These are phyloP conservation scores for Geosmithia flava DNA, from an alignment of 2,329 filamentous ascomycete genomes.

Conservation along the genomic window DNA sequence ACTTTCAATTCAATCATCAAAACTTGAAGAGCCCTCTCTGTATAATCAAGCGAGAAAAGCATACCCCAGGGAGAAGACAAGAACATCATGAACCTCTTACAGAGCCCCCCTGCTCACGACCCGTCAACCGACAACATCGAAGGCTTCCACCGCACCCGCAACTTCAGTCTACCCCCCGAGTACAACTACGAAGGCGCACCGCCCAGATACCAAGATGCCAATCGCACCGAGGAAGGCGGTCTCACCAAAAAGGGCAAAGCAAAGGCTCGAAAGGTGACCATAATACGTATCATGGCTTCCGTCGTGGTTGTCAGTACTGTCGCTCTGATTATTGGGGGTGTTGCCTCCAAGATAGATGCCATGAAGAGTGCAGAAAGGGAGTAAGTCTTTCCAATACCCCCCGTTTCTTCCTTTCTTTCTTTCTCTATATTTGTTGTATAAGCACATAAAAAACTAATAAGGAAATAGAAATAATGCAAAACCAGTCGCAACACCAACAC, in stretches of 20 bases:
- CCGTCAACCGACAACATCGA: constrained; percentile 4
- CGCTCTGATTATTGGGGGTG: constrained; percentile 3
- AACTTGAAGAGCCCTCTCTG: no score
- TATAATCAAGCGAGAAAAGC: no score
- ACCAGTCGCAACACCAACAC: neutral
- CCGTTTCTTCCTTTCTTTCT: no score
- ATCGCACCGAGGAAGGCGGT: neutral
- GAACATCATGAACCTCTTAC: constrained; percentile 3
- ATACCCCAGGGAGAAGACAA: neutral
- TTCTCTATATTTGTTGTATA: no score
- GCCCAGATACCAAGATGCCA: constrained; percentile 3
- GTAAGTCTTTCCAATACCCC: neutral
- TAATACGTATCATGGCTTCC: constrained; percentile 1
- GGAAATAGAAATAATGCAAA: neutral
- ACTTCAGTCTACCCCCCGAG: constrained; percentile 2
- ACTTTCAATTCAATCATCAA: no score
- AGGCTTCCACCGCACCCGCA: constrained; percentile 2
- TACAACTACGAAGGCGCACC: constrained; percentile 2
- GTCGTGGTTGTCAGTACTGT: constrained; percentile 4
- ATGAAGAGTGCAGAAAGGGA: neutral
- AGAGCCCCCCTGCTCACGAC: constrained; percentile 4
- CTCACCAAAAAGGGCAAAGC: neutral
- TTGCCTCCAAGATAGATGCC: constrained; percentile 3
- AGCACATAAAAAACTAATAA: neutral
- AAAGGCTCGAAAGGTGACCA: constrained; percentile 2